A percentile compares a stretch with the other conserved stretches of the same genome.
Conservation (phyloP, 176 grass and related monocot species). For the Puya raimondii region DNA sequence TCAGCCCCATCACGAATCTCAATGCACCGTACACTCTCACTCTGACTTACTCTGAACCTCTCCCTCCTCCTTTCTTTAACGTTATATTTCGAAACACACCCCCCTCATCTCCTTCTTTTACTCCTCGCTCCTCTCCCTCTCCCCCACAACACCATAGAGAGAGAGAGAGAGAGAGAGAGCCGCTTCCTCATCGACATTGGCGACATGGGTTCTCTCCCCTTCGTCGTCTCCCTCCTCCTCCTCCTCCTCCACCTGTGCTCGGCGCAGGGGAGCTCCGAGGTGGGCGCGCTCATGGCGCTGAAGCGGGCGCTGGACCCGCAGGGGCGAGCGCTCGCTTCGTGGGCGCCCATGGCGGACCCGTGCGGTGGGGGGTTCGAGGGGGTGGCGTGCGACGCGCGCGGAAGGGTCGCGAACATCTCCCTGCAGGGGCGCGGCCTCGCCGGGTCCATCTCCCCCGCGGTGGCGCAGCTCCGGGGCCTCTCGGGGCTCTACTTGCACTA, state of each 20-base stretch:
- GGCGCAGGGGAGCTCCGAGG: slow-evolving; percentile 32
- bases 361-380: slow-evolving; percentile 61
- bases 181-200: neutral
- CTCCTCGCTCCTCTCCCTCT: slow-evolving; percentile 1
- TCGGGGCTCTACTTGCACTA: slow-evolving; percentile 90
- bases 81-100: slow-evolving; percentile 11
- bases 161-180: slow-evolving; percentile 13
- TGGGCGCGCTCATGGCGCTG: slow-evolving; percentile 62
- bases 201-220: slow-evolving; percentile 1
- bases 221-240: neutral
- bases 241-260: slow-evolving; percentile 1
- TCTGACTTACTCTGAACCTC: neutral
- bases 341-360: slow-evolving; percentile 50
- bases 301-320: slow-evolving; percentile 51
- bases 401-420: slow-evolving; percentile 82
- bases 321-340: slow-evolving; percentile 46
- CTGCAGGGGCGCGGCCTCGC: slow-evolving; percentile 77
- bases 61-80: slow-evolving; percentile 1
- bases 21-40: neutral
- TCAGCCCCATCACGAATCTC: too few relatives aligned
- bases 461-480: slow-evolving; percentile 49
- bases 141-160: neutral
- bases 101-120: neutral
- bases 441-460: slow-evolving; percentile 58
- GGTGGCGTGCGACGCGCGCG: slow-evolving; percentile 62